These are phyloP conservation scores for Pulveroboletus sp. DNA, from an alignment of 768 basidiomycete species.

Conservation along the genomic window DNA sequence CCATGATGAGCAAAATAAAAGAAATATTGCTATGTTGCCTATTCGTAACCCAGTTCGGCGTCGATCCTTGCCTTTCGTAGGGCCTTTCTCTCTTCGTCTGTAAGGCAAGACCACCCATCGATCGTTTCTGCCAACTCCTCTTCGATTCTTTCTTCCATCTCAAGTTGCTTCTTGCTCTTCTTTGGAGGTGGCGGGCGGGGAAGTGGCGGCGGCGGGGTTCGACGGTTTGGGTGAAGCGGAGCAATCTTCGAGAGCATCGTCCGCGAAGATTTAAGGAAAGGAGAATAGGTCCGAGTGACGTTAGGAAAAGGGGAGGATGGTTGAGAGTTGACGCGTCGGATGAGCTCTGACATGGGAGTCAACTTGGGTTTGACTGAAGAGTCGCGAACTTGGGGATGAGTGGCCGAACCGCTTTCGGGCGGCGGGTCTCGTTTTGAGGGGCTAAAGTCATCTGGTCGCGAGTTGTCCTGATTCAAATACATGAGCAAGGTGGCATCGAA, in stretches of 20 bases:
- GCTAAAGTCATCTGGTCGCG: slow-evolving; percentile 1
- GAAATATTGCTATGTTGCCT: not conserved
- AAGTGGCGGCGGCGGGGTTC: slow-evolving; percentile 67
- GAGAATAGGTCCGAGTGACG: slow-evolving; percentile 46
- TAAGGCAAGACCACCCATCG: slow-evolving; percentile 54
- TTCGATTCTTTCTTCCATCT: slow-evolving; percentile 76
- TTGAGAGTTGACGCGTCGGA: slow-evolving; percentile 63
- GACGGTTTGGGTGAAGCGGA: slow-evolving; percentile 69
- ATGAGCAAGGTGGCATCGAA: not conserved
- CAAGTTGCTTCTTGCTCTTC: slow-evolving; percentile 77
- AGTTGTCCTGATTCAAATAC: slow-evolving; percentile 11
- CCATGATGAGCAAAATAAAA: not conserved
- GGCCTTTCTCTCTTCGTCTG: slow-evolving; percentile 43
- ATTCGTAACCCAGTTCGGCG: slow-evolving; percentile 59
- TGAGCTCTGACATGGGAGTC: slow-evolving; percentile 72
- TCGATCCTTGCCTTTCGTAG: slow-evolving; percentile 60
- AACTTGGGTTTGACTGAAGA: slow-evolving; percentile 52
- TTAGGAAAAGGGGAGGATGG: slow-evolving; percentile 51
- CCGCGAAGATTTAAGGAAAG: slow-evolving; percentile 61
- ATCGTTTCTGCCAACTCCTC: slow-evolving; percentile 71
- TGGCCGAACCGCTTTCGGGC: slow-evolving; percentile 7
- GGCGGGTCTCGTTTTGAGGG: slow-evolving; percentile 1
- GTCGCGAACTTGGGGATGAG: slow-evolving; percentile 13
- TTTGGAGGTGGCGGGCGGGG: slow-evolving; percentile 68
- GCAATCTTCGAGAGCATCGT: slow-evolving; percentile 63